Base-by-base conservation (phyloP, 257 asterid genomes). In the Handroanthus guayacan region DNA sequence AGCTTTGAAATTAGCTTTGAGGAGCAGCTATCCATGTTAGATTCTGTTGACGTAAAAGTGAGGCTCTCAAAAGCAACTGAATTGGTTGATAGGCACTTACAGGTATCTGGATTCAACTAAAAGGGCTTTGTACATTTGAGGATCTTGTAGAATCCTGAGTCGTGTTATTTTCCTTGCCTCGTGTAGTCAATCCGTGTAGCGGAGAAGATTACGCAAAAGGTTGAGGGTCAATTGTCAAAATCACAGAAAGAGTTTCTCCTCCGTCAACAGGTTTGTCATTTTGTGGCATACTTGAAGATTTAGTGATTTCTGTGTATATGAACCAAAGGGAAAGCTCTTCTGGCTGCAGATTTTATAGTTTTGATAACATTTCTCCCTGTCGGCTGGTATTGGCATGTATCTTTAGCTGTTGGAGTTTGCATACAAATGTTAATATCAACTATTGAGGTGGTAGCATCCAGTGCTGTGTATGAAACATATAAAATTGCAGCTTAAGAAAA, bases 221-320 rank as follows among this genome's bases (percentile, higher is more conserved):
- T 95, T 77, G 99, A 95, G 88, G 98, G 98, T 71, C 99, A 93
- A 81, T 82, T 95, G 89, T 93, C 99, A 66, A 95, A 95, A 85
- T 93, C 99, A 3, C 99, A 95, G 90, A 95, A 95, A 89, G 99
- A 95, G 77, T 93, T 87, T 86, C 97, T 95, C 76, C 95, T 95
- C 79, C 98, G 99, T 45, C 98, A 95, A 79, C 99, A 95, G 99
- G 99, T 95, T 79, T 83, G 77, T 64, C 45, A 71, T 78, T 79
- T 31, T 50, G 10, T 65, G 14, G 62, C 63, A 47, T 50, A 31
- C 20, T 31, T 69, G 47, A 57, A 50, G 77, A 47, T 69, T 65
- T 57, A 52, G 55, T 41, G 58, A 50, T 80, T 50, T 63, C 34
- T 74, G 56, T 66, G 43, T 17, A 67, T 69, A 44, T 67, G 71